phyloP scores from a whole-genome alignment of 306 rosid genomes.

The Canavalia gladiata region DNA sequence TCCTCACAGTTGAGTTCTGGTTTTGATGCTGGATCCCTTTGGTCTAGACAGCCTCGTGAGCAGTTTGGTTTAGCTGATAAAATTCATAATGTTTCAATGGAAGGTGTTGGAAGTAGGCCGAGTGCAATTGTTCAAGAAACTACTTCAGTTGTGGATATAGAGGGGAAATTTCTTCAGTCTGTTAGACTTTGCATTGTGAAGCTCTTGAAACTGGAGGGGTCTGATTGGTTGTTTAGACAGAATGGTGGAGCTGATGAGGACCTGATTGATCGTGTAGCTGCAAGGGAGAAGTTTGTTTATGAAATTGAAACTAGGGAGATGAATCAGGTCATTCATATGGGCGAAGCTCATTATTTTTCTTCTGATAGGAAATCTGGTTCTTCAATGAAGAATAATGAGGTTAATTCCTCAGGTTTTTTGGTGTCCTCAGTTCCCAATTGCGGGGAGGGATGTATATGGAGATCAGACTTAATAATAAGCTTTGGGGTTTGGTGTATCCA shows the following conservation, averaged over 20 bases:
- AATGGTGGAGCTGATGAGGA: slow-evolving; percentile 95
- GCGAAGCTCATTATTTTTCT: slow-evolving; percentile 62
- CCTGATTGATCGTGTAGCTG: slow-evolving; percentile 84
- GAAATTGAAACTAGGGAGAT: slow-evolving; percentile 84
- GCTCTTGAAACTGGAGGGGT: slow-evolving; percentile 92
- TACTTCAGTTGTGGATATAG: slow-evolving; percentile 62
- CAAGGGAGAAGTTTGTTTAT: slow-evolving; percentile 78
- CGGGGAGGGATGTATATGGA: slow-evolving; percentile 97
- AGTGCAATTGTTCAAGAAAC: slow-evolving; percentile 63
- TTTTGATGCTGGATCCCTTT: slow-evolving; percentile 75
- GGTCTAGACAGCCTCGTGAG: slow-evolving; percentile 94
- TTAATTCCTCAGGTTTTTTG: slow-evolving; percentile 47
- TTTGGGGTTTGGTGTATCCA: slow-evolving; percentile 99
- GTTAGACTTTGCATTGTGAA: slow-evolving; percentile 81
- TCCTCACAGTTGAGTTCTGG: slow-evolving; percentile 71
- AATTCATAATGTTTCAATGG: slow-evolving; percentile 52
- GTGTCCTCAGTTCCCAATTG: slow-evolving; percentile 82
- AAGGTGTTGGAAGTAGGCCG: slow-evolving; percentile 56
- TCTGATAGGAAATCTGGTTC: slow-evolving; percentile 66
- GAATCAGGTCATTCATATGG: slow-evolving; percentile 54
- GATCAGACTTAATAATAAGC: slow-evolving; percentile 78
- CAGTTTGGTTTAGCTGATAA: slow-evolving; percentile 83
- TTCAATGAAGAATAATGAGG: slow-evolving; percentile 41
- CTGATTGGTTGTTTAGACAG: slow-evolving; percentile 91
- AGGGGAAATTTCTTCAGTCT: slow-evolving; percentile 82